These are phyloP conservation scores for Ceratocystis huliohia DNA, from an alignment of 2,329 filamentous ascomycete species.

Conservation along the genomic window DNA sequence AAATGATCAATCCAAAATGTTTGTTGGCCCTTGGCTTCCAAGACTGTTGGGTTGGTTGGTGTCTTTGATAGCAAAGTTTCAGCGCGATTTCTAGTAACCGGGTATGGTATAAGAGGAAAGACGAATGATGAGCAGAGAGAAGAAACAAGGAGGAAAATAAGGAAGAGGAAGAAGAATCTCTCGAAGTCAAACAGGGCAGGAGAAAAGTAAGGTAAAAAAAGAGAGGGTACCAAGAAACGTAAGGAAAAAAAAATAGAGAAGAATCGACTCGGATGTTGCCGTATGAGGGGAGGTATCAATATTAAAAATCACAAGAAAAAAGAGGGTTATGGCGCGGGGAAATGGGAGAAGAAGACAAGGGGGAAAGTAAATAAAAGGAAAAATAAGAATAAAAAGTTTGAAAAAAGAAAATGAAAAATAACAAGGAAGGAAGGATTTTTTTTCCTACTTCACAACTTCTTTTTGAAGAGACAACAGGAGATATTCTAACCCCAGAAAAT, in stretches of 20 bases:
- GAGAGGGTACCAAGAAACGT: background rate
- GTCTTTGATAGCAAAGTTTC: conserved; percentile 9
- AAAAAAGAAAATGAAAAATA: background rate
- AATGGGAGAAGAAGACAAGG: too few relatives aligned
- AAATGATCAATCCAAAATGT: background rate
- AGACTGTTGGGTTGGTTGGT: background rate
- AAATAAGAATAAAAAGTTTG: background rate
- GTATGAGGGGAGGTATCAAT: background rate
- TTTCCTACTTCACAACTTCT: background rate
- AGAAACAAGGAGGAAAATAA: conserved; percentile 3
- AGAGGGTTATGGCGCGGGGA: background rate
- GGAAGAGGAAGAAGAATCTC: background rate
- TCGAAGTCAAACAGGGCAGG: background rate
- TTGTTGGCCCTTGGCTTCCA: background rate
- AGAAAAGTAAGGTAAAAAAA: conserved; percentile 3
- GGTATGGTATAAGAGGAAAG: background rate
- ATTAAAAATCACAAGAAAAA: background rate
- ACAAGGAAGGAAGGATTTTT: background rate
- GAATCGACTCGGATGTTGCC: conserved; percentile 1
- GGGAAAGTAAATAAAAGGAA: background rate
- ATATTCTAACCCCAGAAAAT: conserved; percentile 6
- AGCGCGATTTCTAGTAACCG: background rate
- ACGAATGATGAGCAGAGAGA: background rate
- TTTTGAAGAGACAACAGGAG: conserved; percentile 5
- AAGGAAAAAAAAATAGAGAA: background rate